Base-by-base conservation (phyloP, 495 filamentous ascomycete species). In the Acidiella bohemica region DNA sequence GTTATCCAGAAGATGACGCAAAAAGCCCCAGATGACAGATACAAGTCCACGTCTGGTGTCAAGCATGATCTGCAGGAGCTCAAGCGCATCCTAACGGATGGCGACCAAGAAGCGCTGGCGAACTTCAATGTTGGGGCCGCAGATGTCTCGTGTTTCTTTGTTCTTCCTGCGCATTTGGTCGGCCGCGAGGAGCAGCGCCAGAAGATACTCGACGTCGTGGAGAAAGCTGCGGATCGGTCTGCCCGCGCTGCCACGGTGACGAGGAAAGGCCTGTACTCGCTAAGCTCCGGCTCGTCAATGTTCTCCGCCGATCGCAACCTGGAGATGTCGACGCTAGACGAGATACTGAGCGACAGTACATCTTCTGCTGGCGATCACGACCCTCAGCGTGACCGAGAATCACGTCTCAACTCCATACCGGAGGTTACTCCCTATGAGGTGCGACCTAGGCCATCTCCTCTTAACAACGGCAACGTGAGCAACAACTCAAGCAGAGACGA, bases 1-100 rank as follows among this genome's bases (percentile, higher is more conserved):
- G 80, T 94, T 6, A 81, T 94, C 29, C 79, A 85, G 47, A 87
- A 84, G 55, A 93, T 90, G 77, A 90, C 84, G 0, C 73, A 81
- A 33, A 93, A 88, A 53, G 77, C 75, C 21, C 78, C 87, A 14
- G 72, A 73, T 34, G 84, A 93, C 31, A 71, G 86, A 8, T 94
- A 94, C 53, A 72, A 87, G 52, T 88, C 83, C 2, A 76, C 80
- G 3, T 81, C 78, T 27, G 84, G 84, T 2, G 68, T 93, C 12
- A 81, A 80, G 42, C 64, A 83, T 48, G 86, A 94, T 50, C 59
- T 94, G 31, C 51, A 69, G 7, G 63, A 73, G 44, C 72, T 92
- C 3, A 71, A 78, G 33, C 67, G 76, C 49, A 59, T 90, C 21
- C 64, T 94, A 13, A 73, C 71, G 4, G 75, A 80, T 50, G 84